Evolutionary conservation across 2,329 filamentous ascomycete species (phyloP).

Genomic region (Aspergillus clavatus): DNA sequence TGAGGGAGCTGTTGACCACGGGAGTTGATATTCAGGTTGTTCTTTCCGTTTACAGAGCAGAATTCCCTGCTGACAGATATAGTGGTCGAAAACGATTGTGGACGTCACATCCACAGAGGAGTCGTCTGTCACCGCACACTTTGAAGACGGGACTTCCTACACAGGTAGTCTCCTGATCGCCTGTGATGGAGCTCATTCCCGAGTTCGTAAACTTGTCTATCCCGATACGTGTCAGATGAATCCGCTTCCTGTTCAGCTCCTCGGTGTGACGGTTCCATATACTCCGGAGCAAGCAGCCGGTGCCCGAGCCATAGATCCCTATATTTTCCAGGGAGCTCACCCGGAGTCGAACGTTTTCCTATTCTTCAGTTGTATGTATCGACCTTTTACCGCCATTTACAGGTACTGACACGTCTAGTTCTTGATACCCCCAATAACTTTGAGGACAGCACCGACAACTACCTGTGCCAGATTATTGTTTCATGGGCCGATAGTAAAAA

Average conservation of each 20-base stretch:
- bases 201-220: slow-evolving; percentile 34
- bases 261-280: slow-evolving; percentile 46
- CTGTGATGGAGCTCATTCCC: slow-evolving; percentile 49
- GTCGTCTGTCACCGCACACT: slow-evolving; percentile 40
- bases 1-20: slow-evolving; percentile 45
- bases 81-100: slow-evolving; percentile 39
- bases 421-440: slow-evolving; percentile 48
- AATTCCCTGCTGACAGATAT: background rate
- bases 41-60: background rate
- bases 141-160: slow-evolving; percentile 44
- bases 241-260: slow-evolving; percentile 46
- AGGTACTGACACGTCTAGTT: slow-evolving; percentile 29
- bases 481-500: slow-evolving; percentile 45
- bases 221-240: slow-evolving; percentile 27
- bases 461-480: slow-evolving; percentile 48
- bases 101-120: slow-evolving; percentile 32
- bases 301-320: slow-evolving; percentile 48
- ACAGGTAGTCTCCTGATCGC: slow-evolving; percentile 46
- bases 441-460: slow-evolving; percentile 31
- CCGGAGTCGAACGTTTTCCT: slow-evolving; percentile 49
- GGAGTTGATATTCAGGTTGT: slow-evolving; percentile 46
- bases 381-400: background rate
- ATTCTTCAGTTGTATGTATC: slow-evolving; percentile 48
- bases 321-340: slow-evolving; percentile 52
- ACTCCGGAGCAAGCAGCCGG: slow-evolving; percentile 40